Evolutionary conservation across 768 basidiomycete species (phyloP).

Genomic region (Dictyophora rubrovolvata): DNA sequence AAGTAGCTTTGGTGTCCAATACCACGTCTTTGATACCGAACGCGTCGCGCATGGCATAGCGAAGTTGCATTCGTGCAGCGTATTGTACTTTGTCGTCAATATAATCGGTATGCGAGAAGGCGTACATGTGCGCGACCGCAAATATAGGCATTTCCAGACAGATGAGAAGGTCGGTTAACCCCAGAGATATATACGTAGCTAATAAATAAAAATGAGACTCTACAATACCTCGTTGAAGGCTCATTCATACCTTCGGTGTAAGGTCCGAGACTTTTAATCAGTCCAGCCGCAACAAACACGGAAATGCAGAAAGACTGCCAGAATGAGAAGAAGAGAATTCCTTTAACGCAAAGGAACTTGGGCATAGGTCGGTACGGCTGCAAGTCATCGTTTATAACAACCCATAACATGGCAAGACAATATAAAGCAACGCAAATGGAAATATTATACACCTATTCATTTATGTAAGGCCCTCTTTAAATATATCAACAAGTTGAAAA

Average conservation of each 20-base stretch:
- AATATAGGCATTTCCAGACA: conserved; percentile 98
- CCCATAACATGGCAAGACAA: conserved; percentile 96
- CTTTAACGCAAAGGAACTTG: conserved; percentile 98
- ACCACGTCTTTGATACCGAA: conserved; percentile 81
- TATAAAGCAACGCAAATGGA: conserved; percentile 76
- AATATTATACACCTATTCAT: conserved; percentile 60
- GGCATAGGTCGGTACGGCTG: conserved; percentile 91
- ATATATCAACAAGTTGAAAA: conserved; percentile 13
- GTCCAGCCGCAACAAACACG: conserved; percentile 73
- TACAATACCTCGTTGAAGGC: not conserved
- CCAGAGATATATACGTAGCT: conserved; percentile 65
- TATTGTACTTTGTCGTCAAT: conserved; percentile 51
- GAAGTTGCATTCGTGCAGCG: conserved; percentile 84
- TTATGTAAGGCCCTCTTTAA: conserved; percentile 34
- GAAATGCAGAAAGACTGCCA: conserved; percentile 91
- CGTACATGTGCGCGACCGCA: conserved; percentile 89
- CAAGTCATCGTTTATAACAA: conserved; percentile 80
- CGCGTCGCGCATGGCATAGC: conserved; percentile 79
- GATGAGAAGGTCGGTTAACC: conserved; percentile 82
- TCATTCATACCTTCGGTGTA: conserved; percentile 69
- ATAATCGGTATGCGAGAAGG: conserved; percentile 87
- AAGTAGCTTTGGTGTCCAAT: conserved; percentile 72
- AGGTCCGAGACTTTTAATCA: conserved; percentile 70
- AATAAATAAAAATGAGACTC: not conserved
- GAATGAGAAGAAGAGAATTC: conserved; percentile 96